A percentile compares a stretch with the other conserved stretches of the same genome.
These are phyloP conservation scores for Trichoderma sp. DNA, from an alignment of 2,329 filamentous ascomycete species.

Conservation along the genomic window DNA sequence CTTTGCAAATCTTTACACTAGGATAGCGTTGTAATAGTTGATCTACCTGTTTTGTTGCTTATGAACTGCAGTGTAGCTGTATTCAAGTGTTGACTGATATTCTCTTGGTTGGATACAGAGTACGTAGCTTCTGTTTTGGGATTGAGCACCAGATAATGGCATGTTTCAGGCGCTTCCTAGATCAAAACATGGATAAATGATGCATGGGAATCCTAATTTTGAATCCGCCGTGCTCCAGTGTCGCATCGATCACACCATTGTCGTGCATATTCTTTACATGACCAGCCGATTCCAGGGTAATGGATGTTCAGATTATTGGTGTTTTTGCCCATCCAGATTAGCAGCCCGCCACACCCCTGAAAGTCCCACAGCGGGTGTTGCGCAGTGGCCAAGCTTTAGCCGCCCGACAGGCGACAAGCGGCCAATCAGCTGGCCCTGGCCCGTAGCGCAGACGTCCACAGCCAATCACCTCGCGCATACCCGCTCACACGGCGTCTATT, in stretches of 20 bases:
- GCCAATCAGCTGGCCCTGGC: slow-evolving; percentile 31
- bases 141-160: neutral
- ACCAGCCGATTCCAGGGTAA: neutral
- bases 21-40: neutral
- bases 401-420: slow-evolving; percentile 26
- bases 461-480: slow-evolving; percentile 31
- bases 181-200: neutral
- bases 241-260: neutral
- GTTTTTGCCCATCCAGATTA: neutral
- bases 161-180: neutral
- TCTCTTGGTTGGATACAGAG: neutral
- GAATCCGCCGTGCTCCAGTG: neutral
- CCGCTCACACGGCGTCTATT: slow-evolving; percentile 41
- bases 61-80: neutral
- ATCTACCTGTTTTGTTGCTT: neutral
- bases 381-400: slow-evolving; percentile 17
- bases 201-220: neutral
- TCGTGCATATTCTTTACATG: neutral
- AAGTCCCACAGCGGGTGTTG: slow-evolving; percentile 16
- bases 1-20: neutral
- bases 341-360: neutral
- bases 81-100: neutral
- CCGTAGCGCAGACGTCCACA: slow-evolving; percentile 32
- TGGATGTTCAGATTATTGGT: neutral
- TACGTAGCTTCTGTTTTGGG: neutral